Conservation (phyloP, 345 rosid species). For the Salix caprea region DNA sequence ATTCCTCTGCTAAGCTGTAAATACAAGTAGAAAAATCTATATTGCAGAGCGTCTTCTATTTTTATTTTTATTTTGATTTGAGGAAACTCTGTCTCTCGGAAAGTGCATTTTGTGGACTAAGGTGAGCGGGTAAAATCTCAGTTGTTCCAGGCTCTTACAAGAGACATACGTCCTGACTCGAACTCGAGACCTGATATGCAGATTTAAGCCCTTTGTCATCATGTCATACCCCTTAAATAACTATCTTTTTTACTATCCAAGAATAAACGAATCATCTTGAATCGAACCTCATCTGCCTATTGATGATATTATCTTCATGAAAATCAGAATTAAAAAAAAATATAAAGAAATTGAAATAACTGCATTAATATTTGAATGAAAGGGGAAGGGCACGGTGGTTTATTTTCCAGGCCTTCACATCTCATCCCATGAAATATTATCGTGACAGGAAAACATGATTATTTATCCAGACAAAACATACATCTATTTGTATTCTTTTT, state of each 20-base stretch:
- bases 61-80: too few species aligned
- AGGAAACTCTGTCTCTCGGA: too few species aligned
- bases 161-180: rapidly evolving
- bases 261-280: not conserved
- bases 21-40: not conserved
- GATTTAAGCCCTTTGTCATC: too few species aligned
- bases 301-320: not conserved
- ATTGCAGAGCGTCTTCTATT: too few species aligned
- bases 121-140: too few species aligned
- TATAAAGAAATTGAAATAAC: not conserved
- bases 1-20: not conserved
- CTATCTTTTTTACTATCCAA: not conserved
- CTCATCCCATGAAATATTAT: too few species aligned
- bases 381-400: not conserved
- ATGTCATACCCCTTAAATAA: too few species aligned
- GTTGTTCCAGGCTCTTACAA: rapidly evolving
- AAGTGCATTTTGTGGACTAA: rapidly evolving
- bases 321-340: not conserved
- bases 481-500: too few species aligned
- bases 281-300: not conserved
- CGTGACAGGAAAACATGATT: not conserved
- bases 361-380: not conserved
- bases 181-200: too few species aligned
- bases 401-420: too few species aligned
- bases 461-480: not conserved